These are phyloP conservation scores for Irpex rosettiformis DNA, from an alignment of 1,284 basidiomycete species.

Conservation along the genomic window DNA sequence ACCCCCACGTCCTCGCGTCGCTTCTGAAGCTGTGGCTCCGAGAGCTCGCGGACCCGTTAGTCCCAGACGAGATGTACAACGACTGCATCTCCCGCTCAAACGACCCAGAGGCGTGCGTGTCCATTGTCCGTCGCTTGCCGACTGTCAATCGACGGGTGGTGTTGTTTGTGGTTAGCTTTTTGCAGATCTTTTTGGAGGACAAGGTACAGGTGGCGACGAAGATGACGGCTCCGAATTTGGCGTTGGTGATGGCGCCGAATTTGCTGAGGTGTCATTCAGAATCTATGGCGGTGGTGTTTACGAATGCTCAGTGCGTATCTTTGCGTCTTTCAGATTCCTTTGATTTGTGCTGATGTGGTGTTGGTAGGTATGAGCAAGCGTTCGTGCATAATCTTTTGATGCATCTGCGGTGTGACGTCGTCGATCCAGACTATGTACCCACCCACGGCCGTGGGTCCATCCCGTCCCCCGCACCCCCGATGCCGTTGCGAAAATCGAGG, in stretches of 20 bases:
- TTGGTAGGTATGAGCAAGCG: conserved; percentile 75
- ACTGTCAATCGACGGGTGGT: conserved; percentile 82
- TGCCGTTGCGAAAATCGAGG: conserved; percentile 40
- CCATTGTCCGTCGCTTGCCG: conserved; percentile 74
- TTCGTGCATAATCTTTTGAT: conserved; percentile 83
- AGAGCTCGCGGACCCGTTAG: conserved; percentile 83
- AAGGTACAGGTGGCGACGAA: conserved; percentile 72
- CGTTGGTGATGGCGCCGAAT: conserved; percentile 87
- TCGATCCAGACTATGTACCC: conserved; percentile 74
- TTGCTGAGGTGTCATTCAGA: conserved; percentile 80
- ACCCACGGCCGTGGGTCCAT: conserved; percentile 72
- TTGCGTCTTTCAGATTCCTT: conserved; percentile 8
- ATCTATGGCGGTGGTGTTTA: conserved; percentile 81
- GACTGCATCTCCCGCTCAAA: conserved; percentile 74
- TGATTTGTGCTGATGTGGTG: not conserved
- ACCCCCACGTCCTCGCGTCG: conserved; percentile 85
- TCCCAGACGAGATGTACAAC: conserved; percentile 85
- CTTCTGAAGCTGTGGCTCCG: conserved; percentile 90
- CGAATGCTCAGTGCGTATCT: conserved; percentile 75
- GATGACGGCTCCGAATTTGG: conserved; percentile 80
- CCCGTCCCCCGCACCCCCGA: conserved; percentile 25
- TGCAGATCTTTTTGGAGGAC: conserved; percentile 83
- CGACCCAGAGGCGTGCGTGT: conserved; percentile 66
- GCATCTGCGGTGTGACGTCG: conserved; percentile 69
- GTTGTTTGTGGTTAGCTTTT: conserved; percentile 83